A percentile compares a stretch with the other conserved stretches of the same genome.
phyloP scores from a whole-genome alignment of 208 protist species.

The Trypanosoma lewisi region DNA sequence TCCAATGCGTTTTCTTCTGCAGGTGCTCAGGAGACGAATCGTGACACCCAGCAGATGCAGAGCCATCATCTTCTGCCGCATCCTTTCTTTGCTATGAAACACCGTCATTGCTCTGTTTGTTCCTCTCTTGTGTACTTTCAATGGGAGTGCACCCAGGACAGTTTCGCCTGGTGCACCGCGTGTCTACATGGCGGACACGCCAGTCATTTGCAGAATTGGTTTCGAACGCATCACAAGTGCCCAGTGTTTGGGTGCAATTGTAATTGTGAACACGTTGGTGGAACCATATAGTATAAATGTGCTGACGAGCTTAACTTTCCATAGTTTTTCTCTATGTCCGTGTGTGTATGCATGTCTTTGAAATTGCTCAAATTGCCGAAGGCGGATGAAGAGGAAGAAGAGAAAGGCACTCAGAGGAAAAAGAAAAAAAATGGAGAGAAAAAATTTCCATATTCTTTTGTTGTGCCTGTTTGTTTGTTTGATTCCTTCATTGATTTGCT shows the following conservation, averaged over 20 bases:
- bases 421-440: not conserved
- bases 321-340: not conserved
- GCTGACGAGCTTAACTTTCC: not conserved
- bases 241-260: slow-evolving; percentile 72
- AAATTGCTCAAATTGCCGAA: no score
- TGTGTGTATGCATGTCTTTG: no score
- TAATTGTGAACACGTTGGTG: slow-evolving; percentile 60
- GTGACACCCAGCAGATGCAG: not conserved
- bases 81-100: not conserved
- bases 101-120: slow-evolving; percentile 57
- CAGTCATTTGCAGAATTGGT: slow-evolving; percentile 79
- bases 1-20: not conserved
- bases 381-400: no score
- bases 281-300: no score
- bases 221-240: slow-evolving; percentile 64
- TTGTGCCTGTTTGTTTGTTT: not conserved
- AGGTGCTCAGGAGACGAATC: not conserved
- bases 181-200: slow-evolving; percentile 85
- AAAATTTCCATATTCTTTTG: not conserved
- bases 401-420: no score
- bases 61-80: not conserved
- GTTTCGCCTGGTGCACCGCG: slow-evolving; percentile 73
- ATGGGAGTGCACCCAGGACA: slow-evolving; percentile 14
- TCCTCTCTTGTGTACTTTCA: slow-evolving; percentile 19
- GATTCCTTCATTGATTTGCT: no score